Base-by-base conservation (phyloP, 163 green algal genomes). In the Coccomyxa subellipsoidea region DNA sequence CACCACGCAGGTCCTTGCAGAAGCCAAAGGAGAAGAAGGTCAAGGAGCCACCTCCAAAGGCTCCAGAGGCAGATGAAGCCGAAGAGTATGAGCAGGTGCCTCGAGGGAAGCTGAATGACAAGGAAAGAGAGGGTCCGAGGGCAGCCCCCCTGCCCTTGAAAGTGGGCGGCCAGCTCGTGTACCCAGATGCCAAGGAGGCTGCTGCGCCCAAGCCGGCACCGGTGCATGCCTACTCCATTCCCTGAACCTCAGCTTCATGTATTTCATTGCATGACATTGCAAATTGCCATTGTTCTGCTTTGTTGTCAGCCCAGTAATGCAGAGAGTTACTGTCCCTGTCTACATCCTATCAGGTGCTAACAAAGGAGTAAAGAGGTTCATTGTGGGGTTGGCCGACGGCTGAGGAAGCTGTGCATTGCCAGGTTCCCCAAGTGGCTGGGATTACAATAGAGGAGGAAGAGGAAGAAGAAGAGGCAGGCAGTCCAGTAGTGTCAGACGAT, bases 61-160 rank as follows among this genome's bases (percentile, higher is more conserved):
- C 83, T 77, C 54, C 7, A 59, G 39, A 12, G 35, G 83, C 38
- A 32, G 77, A 69, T 31, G 39, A 34, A 32, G 37, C 59, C 6
- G 92, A 87, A n/a, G 90, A 84, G 47, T 88, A 94, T 79, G 92
- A 95, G 75, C 80, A 76, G 36, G 79, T 27, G 18, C 88, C 87
- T 0, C 69, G 89, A 31, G 78, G 81, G 27, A 38, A 53, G 12
- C 35, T 81, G 59, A 59, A 40, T 38, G 80, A 80, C 5, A 53
- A 31, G n/a, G 35, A n/a, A 32, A 18, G 38, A 32, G 18, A 80
- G 53, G 32, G 31, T 1, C 18, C 73, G 27, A 25, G 71, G 4
- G 54, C 25, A 25, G 36, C 37, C 2, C 84, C 84, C 0, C 88
- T 96, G 79, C 92, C 92, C 27, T 80, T 93, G 38, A 96, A 96